Evolutionary conservation across 139 green algal species (phyloP), one percentile per base, ranked within the genome.

Genomic region (Gonium pectorale): DNA sequence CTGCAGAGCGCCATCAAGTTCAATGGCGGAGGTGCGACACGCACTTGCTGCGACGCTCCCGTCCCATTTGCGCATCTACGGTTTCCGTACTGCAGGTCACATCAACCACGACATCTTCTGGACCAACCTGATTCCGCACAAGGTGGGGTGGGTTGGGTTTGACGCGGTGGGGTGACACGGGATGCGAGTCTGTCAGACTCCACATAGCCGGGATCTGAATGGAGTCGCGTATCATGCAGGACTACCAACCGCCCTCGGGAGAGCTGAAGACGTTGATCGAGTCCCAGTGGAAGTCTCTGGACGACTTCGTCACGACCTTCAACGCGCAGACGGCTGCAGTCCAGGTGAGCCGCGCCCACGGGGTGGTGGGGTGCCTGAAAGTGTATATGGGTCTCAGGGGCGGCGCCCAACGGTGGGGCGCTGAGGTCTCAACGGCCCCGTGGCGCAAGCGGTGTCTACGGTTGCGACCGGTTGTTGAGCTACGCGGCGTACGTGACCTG

Each of bases 61-160:
- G n/a, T n/a, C n/a, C n/a, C n/a, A n/a, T n/a, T 59, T 40, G 37
- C 43, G 43, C 26, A 66, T 33, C 33, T n/a, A n/a, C n/a, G n/a
- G n/a, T 67, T 54, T 22, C 31, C 60, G 27, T 31, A 5, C 4
- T 88, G 56, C 93, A 97, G 96, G 97, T 21, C 97, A 99, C 90
- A 81, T 99, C 56, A 99, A 99, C 89, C 97, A 99, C 87, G 94
- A 90, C 52, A 97, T 98, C 82, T 99, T 99, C 92, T 99, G 97
- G 97, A 93, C 95, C 52, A 99, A 98, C 87, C 89, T 99, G 15
- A 86, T 73, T 22, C 93, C 97, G 21, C 79, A 89, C 43, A 98
- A 97, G 88, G 95, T 96, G 40, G 17, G 41, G n/a, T 1, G n/a
- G n/a, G n/a, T n/a, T n/a, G n/a, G n/a, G n/a, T n/a, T n/a, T n/a